phyloP scores from a whole-genome alignment of 352 stramenopile species.

The Globisporangium takayamanum region DNA sequence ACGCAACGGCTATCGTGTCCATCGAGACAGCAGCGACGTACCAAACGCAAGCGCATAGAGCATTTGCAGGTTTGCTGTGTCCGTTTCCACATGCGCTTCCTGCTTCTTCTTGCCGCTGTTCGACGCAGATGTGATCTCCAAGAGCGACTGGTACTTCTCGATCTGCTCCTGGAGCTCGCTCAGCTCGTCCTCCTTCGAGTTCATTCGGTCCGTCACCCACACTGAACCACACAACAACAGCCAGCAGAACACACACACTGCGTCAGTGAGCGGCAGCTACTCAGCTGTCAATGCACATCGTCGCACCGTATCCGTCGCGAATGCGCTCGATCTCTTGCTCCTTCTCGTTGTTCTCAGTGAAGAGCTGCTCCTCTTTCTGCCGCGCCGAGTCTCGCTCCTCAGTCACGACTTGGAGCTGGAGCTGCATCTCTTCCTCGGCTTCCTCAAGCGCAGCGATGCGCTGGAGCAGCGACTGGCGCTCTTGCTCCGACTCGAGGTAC shows the following conservation, averaged over 20 bases:
- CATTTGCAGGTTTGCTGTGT: slow-evolving; percentile 6
- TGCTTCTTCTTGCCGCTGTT: slow-evolving; percentile 18
- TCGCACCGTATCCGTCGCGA: slow-evolving; percentile 66
- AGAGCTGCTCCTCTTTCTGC: slow-evolving; percentile 80
- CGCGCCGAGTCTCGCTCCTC: slow-evolving; percentile 77
- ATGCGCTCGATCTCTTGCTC: slow-evolving; percentile 86
- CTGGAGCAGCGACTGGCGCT: slow-evolving; percentile 28
- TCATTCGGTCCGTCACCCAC: slow-evolving; percentile 86
- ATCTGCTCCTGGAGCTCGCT: slow-evolving; percentile 81
- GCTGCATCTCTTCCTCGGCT: slow-evolving; percentile 66
- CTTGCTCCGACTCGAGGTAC: slow-evolving; percentile 26
- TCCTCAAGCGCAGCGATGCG: slow-evolving; percentile 58
- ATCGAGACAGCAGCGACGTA: background rate
- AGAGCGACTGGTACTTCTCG: slow-evolving; percentile 72
- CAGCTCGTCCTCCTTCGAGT: slow-evolving; percentile 83
- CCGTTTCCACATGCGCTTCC: background rate
- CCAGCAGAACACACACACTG: background rate
- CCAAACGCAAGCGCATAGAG: slow-evolving; percentile 12
- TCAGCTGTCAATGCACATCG: background rate
- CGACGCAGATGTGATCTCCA: slow-evolving; percentile 43
- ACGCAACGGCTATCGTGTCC: background rate
- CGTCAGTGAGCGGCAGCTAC: background rate
- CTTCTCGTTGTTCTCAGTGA: slow-evolving; percentile 80
- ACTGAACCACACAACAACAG: slow-evolving; percentile 26
- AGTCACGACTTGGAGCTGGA: slow-evolving; percentile 79